Evolutionary conservation across 306 rosid species (phyloP), one percentile per base, ranked within the genome.

Genomic region (Morella rubra): DNA sequence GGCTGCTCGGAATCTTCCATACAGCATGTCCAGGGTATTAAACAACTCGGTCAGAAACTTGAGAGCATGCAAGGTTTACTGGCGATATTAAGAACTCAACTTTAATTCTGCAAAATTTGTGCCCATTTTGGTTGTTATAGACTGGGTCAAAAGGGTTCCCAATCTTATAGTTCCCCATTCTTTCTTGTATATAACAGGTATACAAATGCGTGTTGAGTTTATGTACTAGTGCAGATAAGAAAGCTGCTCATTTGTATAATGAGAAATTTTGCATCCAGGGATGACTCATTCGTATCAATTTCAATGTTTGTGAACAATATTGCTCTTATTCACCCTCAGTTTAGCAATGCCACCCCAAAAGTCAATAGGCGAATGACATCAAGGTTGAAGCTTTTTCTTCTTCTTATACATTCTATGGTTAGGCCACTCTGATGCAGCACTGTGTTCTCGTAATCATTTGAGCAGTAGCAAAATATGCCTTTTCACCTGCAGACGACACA

Each of bases 1-100:
- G 86, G 80, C 68, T 71, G 78, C 81, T 87, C 89, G 18, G 88
- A 85, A 42, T 72, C 89, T 55, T 84, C 95, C 13, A 60, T 16
- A 69, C 87, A 85, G 72, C 84, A 86, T 83, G 84, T 86, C 82
- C 73, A 84, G 32, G 46, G 84, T 13, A 32, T 91, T 72, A 81
- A 84, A 62, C 84, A 90, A 80, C 90, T 94, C 46, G 69, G 88
- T 64, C 91, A 85, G 81, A 91, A 90, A 76, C 89, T 94, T 9
- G 88, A 90, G 44, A 81, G 84, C 46, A 87, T 94, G 97, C 91
- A 89, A 78, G 74, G 55, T 50, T 86, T 91, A 15, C 82, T 94
- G 89, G 64, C 50, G 62, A 86, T 68, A 54, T 82, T 94, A 77
- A 85, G 94, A 84, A 82, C 81, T 80, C 93, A 91, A 79, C 75